Conservation (phyloP, 2,329 filamentous ascomycete genomes). For the Aspergillus sergii region DNA sequence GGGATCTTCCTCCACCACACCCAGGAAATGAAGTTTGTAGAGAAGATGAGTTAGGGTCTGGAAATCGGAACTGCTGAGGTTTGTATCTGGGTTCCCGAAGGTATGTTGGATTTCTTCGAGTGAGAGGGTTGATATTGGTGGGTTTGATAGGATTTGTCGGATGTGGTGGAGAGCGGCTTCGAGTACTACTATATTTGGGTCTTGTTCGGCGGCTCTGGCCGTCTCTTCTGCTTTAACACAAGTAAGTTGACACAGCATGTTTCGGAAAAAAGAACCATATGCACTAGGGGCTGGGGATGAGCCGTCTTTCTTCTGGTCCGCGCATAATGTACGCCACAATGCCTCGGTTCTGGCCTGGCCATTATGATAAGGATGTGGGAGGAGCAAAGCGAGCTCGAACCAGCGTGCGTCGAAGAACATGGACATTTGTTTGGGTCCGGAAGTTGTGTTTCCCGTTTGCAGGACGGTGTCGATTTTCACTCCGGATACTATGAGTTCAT, state of each 20-base stretch:
- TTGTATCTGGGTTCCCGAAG: constrained; percentile 2
- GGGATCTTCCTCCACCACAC: background rate
- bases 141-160: background rate
- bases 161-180: constrained; percentile 1
- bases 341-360: constrained; percentile 5
- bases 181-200: background rate
- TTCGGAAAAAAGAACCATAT: background rate
- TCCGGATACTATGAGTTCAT: background rate
- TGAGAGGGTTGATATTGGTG: background rate
- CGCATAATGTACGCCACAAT: constrained; percentile 10
- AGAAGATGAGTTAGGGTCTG: constrained; percentile 8
- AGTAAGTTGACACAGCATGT: background rate
- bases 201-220: background rate
- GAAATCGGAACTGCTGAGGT: constrained; percentile 2
- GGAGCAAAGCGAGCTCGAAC: constrained; percentile 7
- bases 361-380: constrained; percentile 4
- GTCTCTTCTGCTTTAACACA: constrained; percentile 5
- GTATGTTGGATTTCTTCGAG: background rate
- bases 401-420: constrained; percentile 11
- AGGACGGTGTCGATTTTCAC: constrained; percentile 1
- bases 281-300: background rate
- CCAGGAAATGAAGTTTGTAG: constrained; percentile 5
- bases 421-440: background rate
- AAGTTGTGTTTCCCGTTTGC: constrained; percentile 1
- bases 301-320: constrained; percentile 2